Percentiles rank a stretch among this genome's conserved stretches.
phyloP scores from a whole-genome alignment of 352 stramenopile genomes.

The Globisporangium canariense region DNA sequence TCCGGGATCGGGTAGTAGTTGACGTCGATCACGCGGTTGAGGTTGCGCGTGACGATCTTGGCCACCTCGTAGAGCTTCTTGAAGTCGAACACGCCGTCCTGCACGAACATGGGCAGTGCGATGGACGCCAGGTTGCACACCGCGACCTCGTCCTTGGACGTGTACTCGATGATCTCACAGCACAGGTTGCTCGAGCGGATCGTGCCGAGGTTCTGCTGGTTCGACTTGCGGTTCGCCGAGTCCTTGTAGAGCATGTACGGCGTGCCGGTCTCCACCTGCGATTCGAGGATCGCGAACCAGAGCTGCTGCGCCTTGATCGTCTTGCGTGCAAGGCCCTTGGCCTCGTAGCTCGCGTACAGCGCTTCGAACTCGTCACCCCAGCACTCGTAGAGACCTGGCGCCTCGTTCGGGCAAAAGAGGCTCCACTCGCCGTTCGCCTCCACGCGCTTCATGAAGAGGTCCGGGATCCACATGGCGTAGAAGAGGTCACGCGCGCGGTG shows the following conservation, averaged over 20 bases:
- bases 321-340: conserved; percentile 91
- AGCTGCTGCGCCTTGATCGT: conserved; percentile 97
- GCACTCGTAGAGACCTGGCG: conserved; percentile 91
- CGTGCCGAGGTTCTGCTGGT: conserved; percentile 99
- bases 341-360: conserved; percentile 96
- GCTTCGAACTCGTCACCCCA: conserved; percentile 95
- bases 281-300: conserved; percentile 98
- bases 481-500: conserved; percentile 97
- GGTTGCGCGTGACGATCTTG: conserved; percentile 96
- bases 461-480: conserved; percentile 98
- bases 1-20: conserved; percentile 98
- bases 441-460: conserved; percentile 99
- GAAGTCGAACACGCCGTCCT: conserved; percentile 92
- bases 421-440: conserved; percentile 96
- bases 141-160: conserved; percentile 95
- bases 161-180: conserved; percentile 99
- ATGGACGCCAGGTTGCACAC: conserved; percentile 99
- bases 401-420: conserved; percentile 99
- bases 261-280: conserved; percentile 99
- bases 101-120: conserved; percentile 94
- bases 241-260: conserved; percentile 99
- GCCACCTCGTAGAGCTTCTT: conserved; percentile 93
- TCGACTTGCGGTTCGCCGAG: conserved; percentile 97
- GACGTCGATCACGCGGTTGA: conserved; percentile 99
- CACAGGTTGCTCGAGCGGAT: conserved; percentile 99